These are phyloP conservation scores for Blastomyces percursus DNA, from an alignment of 2,329 filamentous ascomycete genomes.

Conservation along the genomic window DNA sequence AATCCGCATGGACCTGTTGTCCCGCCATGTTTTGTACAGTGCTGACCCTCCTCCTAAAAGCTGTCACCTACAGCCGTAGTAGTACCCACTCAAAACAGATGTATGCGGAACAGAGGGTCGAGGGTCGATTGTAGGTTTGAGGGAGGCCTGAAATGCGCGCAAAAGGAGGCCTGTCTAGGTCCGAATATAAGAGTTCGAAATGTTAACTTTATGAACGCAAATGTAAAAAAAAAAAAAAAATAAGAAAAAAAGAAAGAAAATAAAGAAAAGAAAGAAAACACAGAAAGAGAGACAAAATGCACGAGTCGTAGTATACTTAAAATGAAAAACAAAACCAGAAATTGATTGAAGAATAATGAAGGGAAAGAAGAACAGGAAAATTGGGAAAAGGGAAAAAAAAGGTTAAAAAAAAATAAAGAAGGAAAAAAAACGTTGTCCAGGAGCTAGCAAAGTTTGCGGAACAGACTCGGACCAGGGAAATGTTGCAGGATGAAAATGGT, in stretches of 20 bases:
- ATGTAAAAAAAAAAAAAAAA: not conserved
- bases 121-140: not conserved
- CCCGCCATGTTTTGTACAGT: constrained; percentile 34
- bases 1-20: constrained; percentile 32
- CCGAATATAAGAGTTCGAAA: not conserved
- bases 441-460: not conserved
- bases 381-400: not conserved
- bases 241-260: too few species aligned
- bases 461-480: not conserved
- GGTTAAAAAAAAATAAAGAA: not conserved
- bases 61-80: not conserved
- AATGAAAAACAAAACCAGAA: not conserved
- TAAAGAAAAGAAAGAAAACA: too few species aligned
- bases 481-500: not conserved
- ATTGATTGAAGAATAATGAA: not conserved
- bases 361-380: not conserved
- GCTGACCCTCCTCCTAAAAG: constrained; percentile 1
- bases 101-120: not conserved
- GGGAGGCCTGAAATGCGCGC: not conserved
- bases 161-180: not conserved
- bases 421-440: not conserved
- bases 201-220: not conserved
- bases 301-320: not conserved
- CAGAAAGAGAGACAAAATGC: not conserved
- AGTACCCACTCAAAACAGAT: not conserved